A percentile compares a stretch with the other conserved stretches of the same genome.
Conservation (phyloP, 495 filamentous ascomycete species). For the Aspergillus leporis region DNA sequence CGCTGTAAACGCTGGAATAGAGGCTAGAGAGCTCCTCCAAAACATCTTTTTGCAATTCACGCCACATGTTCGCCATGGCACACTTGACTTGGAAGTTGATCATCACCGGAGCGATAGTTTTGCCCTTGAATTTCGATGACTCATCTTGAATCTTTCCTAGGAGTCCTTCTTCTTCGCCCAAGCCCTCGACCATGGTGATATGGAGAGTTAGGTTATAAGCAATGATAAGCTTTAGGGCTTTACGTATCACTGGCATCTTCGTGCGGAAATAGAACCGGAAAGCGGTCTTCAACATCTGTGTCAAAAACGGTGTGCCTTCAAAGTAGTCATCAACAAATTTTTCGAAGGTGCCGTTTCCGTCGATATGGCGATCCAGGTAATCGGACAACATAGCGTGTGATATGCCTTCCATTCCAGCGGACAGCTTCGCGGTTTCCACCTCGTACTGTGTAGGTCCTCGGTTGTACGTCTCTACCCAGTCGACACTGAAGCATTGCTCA, state of each 20-base stretch:
- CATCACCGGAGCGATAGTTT: constrained; percentile 90
- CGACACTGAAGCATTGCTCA: constrained; percentile 86
- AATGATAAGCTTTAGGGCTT: constrained; percentile 86
- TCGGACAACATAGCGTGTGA: constrained; percentile 74
- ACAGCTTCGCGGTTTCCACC: constrained; percentile 79
- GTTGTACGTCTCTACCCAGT: constrained; percentile 82
- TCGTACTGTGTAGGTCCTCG: constrained; percentile 75
- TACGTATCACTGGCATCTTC: constrained; percentile 80
- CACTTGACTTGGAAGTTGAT: constrained; percentile 98
- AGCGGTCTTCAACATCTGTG: constrained; percentile 90
- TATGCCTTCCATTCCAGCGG: constrained; percentile 81
- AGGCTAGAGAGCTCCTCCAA: constrained; percentile 85
- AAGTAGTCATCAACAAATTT: constrained; percentile 92
- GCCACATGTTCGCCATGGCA: constrained; percentile 93
- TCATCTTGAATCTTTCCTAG: constrained; percentile 77
- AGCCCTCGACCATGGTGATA: constrained; percentile 87
- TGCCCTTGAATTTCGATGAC: constrained; percentile 77
- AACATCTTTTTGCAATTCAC: constrained; percentile 90
- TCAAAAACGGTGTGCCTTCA: constrained; percentile 88
- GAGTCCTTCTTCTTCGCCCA: constrained; percentile 75
- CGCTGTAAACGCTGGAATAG: constrained; percentile 91
- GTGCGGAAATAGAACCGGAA: constrained; percentile 86
- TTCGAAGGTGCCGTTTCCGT: constrained; percentile 74
- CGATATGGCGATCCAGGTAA: constrained; percentile 90
- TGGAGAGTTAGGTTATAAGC: constrained; percentile 92